phyloP scores from a whole-genome alignment of 768 basidiomycete genomes.

The Mycena albidolilacea region DNA sequence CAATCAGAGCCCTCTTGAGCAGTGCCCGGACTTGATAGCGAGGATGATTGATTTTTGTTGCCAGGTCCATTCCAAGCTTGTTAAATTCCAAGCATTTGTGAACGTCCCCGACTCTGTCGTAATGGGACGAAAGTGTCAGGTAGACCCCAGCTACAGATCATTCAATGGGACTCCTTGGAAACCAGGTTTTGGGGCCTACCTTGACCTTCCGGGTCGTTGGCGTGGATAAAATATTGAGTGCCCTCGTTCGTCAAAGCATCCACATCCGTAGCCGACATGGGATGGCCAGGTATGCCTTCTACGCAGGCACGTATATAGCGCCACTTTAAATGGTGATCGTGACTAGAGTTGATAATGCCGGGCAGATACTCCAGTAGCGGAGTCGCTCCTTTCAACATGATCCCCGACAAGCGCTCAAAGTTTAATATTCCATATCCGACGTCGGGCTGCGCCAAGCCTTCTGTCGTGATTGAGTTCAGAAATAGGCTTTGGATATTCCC shows the following conservation, averaged over 20 bases:
- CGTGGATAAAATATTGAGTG: neutral
- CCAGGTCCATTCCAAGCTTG: conserved; percentile 4
- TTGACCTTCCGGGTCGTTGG: neutral
- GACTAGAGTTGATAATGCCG: neutral
- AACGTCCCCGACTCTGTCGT: conserved; percentile 1
- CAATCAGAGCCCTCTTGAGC: neutral
- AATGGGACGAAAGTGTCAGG: neutral
- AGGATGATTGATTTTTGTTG: neutral
- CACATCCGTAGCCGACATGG: neutral
- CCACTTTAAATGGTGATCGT: conserved; percentile 1
- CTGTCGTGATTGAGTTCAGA: neutral
- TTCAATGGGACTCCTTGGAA: neutral
- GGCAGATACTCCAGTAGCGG: neutral
- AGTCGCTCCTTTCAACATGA: neutral
- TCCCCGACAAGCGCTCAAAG: neutral
- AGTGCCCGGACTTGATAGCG: conserved; percentile 1
- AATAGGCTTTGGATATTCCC: conserved; percentile 6
- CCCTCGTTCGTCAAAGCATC: conserved; percentile 1
- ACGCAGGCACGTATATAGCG: neutral
- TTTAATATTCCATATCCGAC: neutral
- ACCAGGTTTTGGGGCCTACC: neutral
- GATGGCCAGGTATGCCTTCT: neutral
- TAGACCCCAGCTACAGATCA: conserved; percentile 2
- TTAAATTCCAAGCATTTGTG: neutral
- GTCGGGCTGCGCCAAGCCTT: conserved; percentile 3